A percentile compares a stretch with the other conserved stretches of the same genome.
Evolutionary conservation across 106 monocot genomes (phyloP).

Genomic region (Dioscorea alata): DNA sequence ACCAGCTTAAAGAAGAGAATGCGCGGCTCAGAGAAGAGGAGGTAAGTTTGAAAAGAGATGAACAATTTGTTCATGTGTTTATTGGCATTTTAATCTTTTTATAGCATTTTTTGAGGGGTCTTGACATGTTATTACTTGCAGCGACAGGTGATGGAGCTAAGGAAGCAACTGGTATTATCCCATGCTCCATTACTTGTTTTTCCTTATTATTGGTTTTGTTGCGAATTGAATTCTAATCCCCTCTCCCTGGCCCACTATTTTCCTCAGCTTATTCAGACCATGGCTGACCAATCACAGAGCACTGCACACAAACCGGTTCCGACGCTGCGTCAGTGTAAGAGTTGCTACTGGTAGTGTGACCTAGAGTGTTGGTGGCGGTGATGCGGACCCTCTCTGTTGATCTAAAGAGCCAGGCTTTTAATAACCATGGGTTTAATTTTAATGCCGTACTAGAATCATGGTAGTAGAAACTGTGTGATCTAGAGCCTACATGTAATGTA

Average conservation of each 20-base stretch:
- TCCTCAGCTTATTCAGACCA: constrained; percentile 38
- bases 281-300: constrained; percentile 22
- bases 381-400: no score
- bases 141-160: constrained; percentile 10
- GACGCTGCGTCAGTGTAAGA: constrained; percentile 26
- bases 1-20: constrained; percentile 73
- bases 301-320: constrained; percentile 2
- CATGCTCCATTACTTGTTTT: not conserved
- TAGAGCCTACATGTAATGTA: no score
- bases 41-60: constrained; percentile 16
- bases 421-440: no score
- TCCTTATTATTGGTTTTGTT: no score
- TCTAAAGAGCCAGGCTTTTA: no score
- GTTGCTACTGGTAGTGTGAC: constrained; percentile 35
- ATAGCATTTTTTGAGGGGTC: not conserved
- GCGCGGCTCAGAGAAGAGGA: constrained; percentile 50
- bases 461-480: no score
- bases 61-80: no score
- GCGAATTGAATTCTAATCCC: not conserved
- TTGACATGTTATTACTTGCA: not conserved
- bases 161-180: constrained; percentile 32
- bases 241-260: not conserved
- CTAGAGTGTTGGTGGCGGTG: not conserved
- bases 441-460: no score
- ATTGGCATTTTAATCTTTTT: not conserved